Conservation (phyloP, 139 green algal species). For the Haematococcus lacustris region DNA sequence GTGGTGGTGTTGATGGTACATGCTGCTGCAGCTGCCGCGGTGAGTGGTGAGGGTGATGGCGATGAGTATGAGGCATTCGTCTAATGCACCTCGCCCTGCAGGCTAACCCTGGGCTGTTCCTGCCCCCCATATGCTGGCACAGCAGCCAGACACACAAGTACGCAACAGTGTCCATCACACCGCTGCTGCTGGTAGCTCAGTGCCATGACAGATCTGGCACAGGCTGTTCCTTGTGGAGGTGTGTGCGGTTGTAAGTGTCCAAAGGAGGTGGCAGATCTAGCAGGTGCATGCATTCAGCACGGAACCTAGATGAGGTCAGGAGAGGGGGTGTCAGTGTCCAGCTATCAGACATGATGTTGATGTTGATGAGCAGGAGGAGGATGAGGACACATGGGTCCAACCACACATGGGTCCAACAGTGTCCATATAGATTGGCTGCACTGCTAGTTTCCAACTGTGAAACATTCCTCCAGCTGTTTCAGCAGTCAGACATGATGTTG, state of each 20-base stretch:
- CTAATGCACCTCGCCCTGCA: neutral
- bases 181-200: neutral
- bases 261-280: neutral
- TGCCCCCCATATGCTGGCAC: neutral
- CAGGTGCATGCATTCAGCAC: neutral
- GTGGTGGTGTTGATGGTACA: no score
- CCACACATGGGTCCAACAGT: neutral
- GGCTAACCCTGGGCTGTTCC: no score
- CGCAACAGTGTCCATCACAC: neutral
- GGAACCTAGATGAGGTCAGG: neutral
- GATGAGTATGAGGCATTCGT: neutral
- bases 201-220: neutral
- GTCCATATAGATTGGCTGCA: neutral
- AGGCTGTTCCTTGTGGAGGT: neutral
- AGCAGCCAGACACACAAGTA: neutral
- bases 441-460: neutral
- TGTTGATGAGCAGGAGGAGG: neutral
- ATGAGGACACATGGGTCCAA: neutral
- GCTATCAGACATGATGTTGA: neutral
- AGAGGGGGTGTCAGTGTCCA: neutral
- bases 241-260: neutral
- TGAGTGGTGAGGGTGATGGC: neutral
- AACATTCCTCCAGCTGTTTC: no score
- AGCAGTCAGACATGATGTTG: neutral
- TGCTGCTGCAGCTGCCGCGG: neutral